Evolutionary conservation across 2,329 filamentous ascomycete species (phyloP), one percentile per base, ranked within the genome.

Genomic region (Nemania diffusa): DNA sequence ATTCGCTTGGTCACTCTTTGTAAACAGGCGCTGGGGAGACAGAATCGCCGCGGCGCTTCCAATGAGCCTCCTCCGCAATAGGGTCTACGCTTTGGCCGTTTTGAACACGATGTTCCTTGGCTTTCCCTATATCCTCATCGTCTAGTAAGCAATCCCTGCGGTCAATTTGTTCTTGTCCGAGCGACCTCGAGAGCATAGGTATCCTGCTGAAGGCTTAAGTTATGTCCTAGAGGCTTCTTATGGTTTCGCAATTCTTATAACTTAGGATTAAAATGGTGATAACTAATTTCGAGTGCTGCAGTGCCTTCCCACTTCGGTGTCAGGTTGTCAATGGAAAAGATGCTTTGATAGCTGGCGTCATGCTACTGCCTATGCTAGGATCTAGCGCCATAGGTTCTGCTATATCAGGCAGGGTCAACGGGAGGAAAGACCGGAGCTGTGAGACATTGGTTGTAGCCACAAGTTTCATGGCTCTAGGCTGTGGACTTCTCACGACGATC

Each of bases 331-430:
- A 85, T 55, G 79, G 76, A 5, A 83, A 83, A 72, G 80, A 76
- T 37, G 70, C 84, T 2, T 76, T 87, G 3, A 69, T 82, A 15
- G 81, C 84, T 0, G 85, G 85, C 11, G 72, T 87, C 27, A 82
- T 86, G 82, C 73, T 88, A 57, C 77, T 87, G 27, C 85, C 85
- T 0, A 84, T 87, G 82, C 76, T 87, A 11, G 84, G 78, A n/a
- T 78, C 79, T 1, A 80, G 81, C 5, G 84, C 84, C 0, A 15
- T 84, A 0, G 84, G 84, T 6, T 85, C 82, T 40, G 72, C 78
- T 1, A 20, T 82, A 2, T 77, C 79, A 3, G 84, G 84, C 0
- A 77, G 75, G 20, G 22, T 85, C 29, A 87, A 84, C 64, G 70
- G 76, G 8, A 78, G 75, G 37, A 78, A 77, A 61, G 82, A 84